A percentile compares a stretch with the other conserved stretches of the same genome.
phyloP scores from a whole-genome alignment of 805 yeast species.

The Metschnikowia peoriensis region DNA sequence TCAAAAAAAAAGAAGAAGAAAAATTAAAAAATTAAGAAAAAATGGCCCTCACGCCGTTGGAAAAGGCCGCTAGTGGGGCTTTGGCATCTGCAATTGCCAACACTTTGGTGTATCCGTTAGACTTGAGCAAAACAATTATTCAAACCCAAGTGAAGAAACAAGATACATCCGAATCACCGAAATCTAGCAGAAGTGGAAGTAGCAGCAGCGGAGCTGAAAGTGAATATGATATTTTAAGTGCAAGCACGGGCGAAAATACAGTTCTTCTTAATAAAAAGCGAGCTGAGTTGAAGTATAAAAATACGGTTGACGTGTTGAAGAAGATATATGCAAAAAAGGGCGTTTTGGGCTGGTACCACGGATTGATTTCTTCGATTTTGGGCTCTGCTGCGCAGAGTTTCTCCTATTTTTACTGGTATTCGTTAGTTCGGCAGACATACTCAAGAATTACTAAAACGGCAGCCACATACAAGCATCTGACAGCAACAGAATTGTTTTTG shows the following conservation, averaged over 20 bases:
- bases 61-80: conserved; percentile 80
- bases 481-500: conserved; percentile 64
- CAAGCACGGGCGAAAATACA: conserved; percentile 19
- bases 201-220: neutral
- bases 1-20: neutral
- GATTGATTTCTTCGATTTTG: conserved; percentile 61
- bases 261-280: conserved; percentile 19
- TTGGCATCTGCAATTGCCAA: conserved; percentile 80
- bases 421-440: conserved; percentile 60
- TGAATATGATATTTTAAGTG: conserved; percentile 10
- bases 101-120: conserved; percentile 76
- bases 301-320: conserved; percentile 59
- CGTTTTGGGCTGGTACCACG: conserved; percentile 66
- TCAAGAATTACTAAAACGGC: conserved; percentile 35
- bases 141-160: conserved; percentile 60
- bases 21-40: neutral
- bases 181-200: neutral
- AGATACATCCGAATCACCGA: neutral
- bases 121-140: conserved; percentile 70
- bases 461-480: conserved; percentile 44
- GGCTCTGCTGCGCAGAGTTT: conserved; percentile 79
- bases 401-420: conserved; percentile 86
- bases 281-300: conserved; percentile 44
- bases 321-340: conserved; percentile 63
- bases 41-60: conserved; percentile 54